Conservation (phyloP, 2,329 filamentous ascomycete species). For the Truncatella angustata region DNA sequence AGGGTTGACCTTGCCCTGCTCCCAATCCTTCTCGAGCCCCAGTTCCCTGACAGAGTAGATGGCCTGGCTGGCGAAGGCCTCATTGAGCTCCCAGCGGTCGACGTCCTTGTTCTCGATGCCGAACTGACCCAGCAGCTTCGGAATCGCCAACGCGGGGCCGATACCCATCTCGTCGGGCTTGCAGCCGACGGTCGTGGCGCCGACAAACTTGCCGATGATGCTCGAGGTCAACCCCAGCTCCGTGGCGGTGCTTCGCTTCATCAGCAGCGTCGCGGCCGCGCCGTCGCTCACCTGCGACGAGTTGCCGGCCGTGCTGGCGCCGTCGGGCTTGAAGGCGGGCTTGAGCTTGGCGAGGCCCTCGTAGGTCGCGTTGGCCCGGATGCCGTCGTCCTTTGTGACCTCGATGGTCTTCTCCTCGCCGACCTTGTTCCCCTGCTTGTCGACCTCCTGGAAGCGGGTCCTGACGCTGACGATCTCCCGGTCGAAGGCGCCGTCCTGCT, state of each 20-base stretch:
- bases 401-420: conserved; percentile 61
- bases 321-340: conserved; percentile 76
- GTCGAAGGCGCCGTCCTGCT: conserved; percentile 68
- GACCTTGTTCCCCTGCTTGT: conserved; percentile 57
- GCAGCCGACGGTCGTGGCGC: conserved; percentile 73
- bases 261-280: conserved; percentile 78
- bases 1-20: conserved; percentile 75
- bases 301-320: conserved; percentile 83
- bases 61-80: conserved; percentile 69
- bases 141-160: conserved; percentile 83
- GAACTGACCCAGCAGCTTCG: conserved; percentile 69
- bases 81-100: conserved; percentile 90
- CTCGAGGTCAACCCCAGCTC: conserved; percentile 65
- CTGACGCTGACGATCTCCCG: conserved; percentile 77
- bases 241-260: conserved; percentile 77
- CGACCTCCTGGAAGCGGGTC: conserved; percentile 64
- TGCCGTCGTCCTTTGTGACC: conserved; percentile 78
- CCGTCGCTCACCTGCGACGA: conserved; percentile 84
- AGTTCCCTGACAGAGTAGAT: conserved; percentile 71
- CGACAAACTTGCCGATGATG: conserved; percentile 83
- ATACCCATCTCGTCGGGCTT: conserved; percentile 92
- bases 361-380: conserved; percentile 63
- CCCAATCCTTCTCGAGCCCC: conserved; percentile 61
- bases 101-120: conserved; percentile 69
- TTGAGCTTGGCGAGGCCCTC: conserved; percentile 78